These are phyloP conservation scores for Linum lewisii DNA, from an alignment of 345 rosid species.

Conservation along the genomic window DNA sequence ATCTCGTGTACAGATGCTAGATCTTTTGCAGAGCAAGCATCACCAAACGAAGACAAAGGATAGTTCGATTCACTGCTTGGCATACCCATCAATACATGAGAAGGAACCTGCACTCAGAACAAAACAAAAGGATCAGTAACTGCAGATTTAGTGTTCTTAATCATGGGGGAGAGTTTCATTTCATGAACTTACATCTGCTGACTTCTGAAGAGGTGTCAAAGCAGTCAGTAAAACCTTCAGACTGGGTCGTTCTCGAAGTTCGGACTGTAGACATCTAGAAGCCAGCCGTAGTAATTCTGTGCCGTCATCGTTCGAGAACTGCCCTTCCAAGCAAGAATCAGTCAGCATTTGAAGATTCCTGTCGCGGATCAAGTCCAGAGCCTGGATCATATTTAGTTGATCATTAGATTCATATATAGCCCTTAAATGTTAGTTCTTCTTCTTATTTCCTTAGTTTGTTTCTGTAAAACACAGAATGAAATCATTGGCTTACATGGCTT, in stretches of 20 bases:
- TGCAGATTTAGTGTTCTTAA: no score
- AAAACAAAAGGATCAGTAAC: conserved; percentile 1
- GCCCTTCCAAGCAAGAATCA: conserved; percentile 94
- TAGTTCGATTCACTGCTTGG: conserved; percentile 46
- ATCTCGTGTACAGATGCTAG: conserved; percentile 73
- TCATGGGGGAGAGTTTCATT: no score
- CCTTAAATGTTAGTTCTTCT: background rate
- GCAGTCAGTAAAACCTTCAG: conserved; percentile 68
- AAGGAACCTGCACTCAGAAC: conserved; percentile 52
- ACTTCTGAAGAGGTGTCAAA: conserved; percentile 79
- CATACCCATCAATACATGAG: conserved; percentile 75
- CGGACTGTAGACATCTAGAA: conserved; percentile 85
- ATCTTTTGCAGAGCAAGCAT: conserved; percentile 87
- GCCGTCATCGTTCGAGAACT: conserved; percentile 70
- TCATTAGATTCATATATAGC: conserved; percentile 8
- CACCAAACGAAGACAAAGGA: conserved; percentile 73
- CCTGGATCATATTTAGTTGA: conserved; percentile 34
- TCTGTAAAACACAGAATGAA: background rate
- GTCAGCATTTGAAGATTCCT: conserved; percentile 77
- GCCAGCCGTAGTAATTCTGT: conserved; percentile 87
- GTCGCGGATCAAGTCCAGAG: conserved; percentile 86
- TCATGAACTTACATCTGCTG: conserved; percentile 47
- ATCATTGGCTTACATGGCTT: conserved; percentile 56
- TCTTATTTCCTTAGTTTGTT: background rate
- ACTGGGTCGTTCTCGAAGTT: conserved; percentile 88